Base-by-base conservation (phyloP, 257 asterid species). In the Solanum megistacrolobum region DNA sequence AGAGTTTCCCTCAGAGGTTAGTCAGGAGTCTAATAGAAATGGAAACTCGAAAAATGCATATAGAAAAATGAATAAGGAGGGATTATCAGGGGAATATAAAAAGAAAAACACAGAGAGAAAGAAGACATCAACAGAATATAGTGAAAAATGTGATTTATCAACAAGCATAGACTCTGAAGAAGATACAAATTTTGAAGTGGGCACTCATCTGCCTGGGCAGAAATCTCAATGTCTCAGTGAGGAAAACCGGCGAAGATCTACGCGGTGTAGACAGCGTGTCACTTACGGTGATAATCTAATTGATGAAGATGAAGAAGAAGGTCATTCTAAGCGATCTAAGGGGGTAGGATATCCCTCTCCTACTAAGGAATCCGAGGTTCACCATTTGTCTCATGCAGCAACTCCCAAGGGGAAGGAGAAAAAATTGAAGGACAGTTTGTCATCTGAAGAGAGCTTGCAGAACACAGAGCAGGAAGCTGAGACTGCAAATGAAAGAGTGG, bases 251-350 rank as follows among this genome's bases (percentile, higher is more conserved):
- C 87, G 90, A 36, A 83, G 90, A 89, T 91, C 94, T 82, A 29
- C 88, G 35, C 93, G 91, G 79, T 86, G 88, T 31, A 92, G 81
- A 89, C 89, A 87, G 84, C 89, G 25, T 68, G 91, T 89, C 55
- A 87, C 87, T 91, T 89, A 91, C 83, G 69, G 36, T 86, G 89
- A 86, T 39, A 69, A 88, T 84, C 29, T 71, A 27, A 43, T 62
- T 79, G 86, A 89, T 76, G 92, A 83, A 13, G 89, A 88, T 69
- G 92, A 88, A 65, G 79, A 76, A 75, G 62, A 20, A 78, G 86
- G 88, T 31, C 68, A 65, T 31, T 83, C 92, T 12, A 89, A 88
- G 83, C 88, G 55, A 83, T 31, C 89, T n/a, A 91, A 86, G 82
- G 34, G 32, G 14, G 27, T 29, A 7, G 88, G 76, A 36, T 48